phyloP scores from a whole-genome alignment of 192 early-diverging fungal genomes.

The Backusella luteola region DNA sequence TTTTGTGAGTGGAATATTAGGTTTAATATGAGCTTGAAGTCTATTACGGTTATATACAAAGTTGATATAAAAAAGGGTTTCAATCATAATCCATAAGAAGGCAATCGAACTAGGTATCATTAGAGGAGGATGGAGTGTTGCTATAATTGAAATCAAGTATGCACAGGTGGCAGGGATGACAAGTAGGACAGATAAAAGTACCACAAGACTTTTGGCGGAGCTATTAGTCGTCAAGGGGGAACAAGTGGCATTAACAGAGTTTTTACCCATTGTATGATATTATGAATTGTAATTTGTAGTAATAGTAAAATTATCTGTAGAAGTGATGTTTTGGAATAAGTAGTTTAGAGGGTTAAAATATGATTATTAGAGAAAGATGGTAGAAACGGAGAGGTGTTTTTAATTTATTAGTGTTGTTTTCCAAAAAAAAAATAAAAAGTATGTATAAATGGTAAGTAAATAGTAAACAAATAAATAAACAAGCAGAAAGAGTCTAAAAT shows the following conservation, averaged over 20 bases:
- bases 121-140: neutral
- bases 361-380: too few species aligned
- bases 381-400: neutral
- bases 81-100: constrained; percentile 27
- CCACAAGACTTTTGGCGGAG: neutral
- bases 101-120: constrained; percentile 5
- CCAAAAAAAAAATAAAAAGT: neutral
- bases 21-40: constrained; percentile 19
- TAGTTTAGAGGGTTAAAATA: neutral
- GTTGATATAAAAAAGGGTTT: constrained; percentile 31
- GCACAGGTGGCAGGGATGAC: neutral
- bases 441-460: neutral
- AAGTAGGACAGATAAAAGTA: neutral
- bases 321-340: neutral
- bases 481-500: neutral
- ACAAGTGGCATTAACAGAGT: neutral
- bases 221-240: neutral
- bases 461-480: neutral
- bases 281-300: neutral
- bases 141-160: neutral
- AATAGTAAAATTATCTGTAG: neutral
- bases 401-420: neutral
- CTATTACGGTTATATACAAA: constrained; percentile 20
- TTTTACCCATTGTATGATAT: neutral
- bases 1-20: constrained; percentile 3